Evolutionary conservation across 2,329 filamentous ascomycete genomes (phyloP), one percentile per base, ranked within the genome.

Genomic region (Cladosporium sp.): DNA sequence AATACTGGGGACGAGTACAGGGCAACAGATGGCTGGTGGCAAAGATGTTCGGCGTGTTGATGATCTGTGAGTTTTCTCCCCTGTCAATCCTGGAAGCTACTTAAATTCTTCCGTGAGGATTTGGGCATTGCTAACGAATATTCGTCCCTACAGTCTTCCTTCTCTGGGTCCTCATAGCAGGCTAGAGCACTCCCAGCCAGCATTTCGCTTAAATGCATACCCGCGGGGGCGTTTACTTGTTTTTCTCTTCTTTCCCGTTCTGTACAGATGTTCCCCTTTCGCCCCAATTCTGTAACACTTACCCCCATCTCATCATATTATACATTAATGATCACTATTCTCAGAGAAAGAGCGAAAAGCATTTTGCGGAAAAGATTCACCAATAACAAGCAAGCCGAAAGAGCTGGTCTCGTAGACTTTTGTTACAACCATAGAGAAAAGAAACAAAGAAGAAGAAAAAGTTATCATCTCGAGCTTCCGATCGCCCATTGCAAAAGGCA

Each of bases 1-100:
- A 97, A 74, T 99, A 97, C 76, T 99, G 94, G 93, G 88, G 86
- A 28, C 84, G 92, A 40, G 92, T 97, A 28, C 94, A 91, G 59
- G 91, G 92, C 63, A 99, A 99, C 78, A 83, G 94, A 64, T 97
- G 93, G 94, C 78, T 99, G 64, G 87, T 97, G 67, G 92, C 92
- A 30, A 82, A 80, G 78, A 89, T 89, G 86, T 89, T 89, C 74
- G 86, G 93, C 61, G 90, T 97, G 51, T 76, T 97, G 67, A 97
- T 97, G 92, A 92, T 96, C 73, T 96, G 25, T 63, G 47, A 50
- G 55, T 57, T 12, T 25, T 40, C 11, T 17, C 25, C 8, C 22
- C 9, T 17, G 5, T 15, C 17, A 9, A n/a, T n/a, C 19, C 28
- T 17, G 19, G 5, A 30, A 8, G 14, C 14, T 50, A n/a, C 20